Evolutionary conservation across 768 basidiomycete genomes (phyloP), one percentile per base, ranked within the genome.

Genomic region (Grammothele lineata): DNA sequence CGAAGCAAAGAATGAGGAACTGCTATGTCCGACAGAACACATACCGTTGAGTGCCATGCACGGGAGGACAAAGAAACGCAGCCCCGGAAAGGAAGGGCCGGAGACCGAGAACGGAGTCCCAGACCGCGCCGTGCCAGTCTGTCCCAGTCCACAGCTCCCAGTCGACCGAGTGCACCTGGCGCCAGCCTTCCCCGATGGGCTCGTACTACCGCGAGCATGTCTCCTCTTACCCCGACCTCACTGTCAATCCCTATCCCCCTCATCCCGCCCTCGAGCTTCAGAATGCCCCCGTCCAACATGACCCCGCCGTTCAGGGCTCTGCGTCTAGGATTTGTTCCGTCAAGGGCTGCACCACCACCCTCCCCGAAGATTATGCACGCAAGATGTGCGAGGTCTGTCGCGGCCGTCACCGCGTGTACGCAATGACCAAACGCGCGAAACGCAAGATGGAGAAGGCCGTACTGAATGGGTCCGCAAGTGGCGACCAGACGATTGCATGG

Each of bases 381-480:
- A 78, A 73, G 61, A 79, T 80, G 78, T 81, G 77, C 66, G 71
- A 75, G 18, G 53, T 51, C 1, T 80, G 77, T 62, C 67, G 78
- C 19, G 67, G 69, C 30, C 68, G 73, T 15, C 77, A 80, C 56
- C 70, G 77, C 22, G 59, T 70, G 5, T 79, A 81, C 40, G 76
- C 75, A 9, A 71, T 58, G 27, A 75, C 77, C 4, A 78, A 78
- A 56, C 63, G 76, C 14, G 70, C 71, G 4, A 69, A 71, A 45
- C 62, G 76, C 47, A 79, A 78, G 58, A 53, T 67, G 52, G 77
- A 81, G 59, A 80, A 78, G 58, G 70, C 69, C 0, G 67, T 70
- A 5, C 30, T 60, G 47, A 60, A 45, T 45, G 45, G 18, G 32
- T 57, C 19, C 14, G 37, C 39, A 4, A 54, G 56, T 40, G 41